Evolutionary conservation across 2,329 filamentous ascomycete species (phyloP).

Genomic region (Tolypocladium tropicale): DNA sequence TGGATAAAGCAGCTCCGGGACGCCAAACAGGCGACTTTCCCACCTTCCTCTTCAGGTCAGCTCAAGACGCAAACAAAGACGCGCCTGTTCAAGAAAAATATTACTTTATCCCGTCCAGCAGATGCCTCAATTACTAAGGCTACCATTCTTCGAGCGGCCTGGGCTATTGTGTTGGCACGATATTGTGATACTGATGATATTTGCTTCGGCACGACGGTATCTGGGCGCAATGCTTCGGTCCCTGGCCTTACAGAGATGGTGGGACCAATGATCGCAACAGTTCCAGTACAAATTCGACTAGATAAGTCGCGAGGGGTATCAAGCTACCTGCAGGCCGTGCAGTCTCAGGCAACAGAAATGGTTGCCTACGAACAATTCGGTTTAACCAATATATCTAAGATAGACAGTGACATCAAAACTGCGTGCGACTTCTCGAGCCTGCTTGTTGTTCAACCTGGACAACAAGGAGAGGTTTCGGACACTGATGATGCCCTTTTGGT

Average conservation of each 20-base stretch:
- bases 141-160: constrained; percentile 1
- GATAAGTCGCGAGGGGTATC: constrained; percentile 2
- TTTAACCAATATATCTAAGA: constrained; percentile 6
- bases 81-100: not conserved
- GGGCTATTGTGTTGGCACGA: constrained; percentile 3
- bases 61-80: not conserved
- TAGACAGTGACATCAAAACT: not conserved
- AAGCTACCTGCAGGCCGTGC: constrained; percentile 7
- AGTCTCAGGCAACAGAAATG: constrained; percentile 8
- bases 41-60: not conserved
- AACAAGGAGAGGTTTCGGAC: not conserved
- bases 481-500: not conserved
- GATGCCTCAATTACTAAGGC: not conserved
- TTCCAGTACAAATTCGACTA: constrained; percentile 8
- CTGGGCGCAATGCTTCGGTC: constrained; percentile 13
- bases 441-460: not conserved
- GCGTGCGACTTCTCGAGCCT: constrained; percentile 1
- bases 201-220: constrained; percentile 13
- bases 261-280: constrained; percentile 10
- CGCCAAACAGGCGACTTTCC: not conserved
- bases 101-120: not conserved
- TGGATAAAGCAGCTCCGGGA: not conserved
- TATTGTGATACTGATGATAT: constrained; percentile 10
- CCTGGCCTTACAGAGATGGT: constrained; percentile 9
- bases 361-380: constrained; percentile 8